These are phyloP conservation scores for Chytriomyces confervae DNA, from an alignment of 192 early-diverging fungal genomes.

Conservation along the genomic window DNA sequence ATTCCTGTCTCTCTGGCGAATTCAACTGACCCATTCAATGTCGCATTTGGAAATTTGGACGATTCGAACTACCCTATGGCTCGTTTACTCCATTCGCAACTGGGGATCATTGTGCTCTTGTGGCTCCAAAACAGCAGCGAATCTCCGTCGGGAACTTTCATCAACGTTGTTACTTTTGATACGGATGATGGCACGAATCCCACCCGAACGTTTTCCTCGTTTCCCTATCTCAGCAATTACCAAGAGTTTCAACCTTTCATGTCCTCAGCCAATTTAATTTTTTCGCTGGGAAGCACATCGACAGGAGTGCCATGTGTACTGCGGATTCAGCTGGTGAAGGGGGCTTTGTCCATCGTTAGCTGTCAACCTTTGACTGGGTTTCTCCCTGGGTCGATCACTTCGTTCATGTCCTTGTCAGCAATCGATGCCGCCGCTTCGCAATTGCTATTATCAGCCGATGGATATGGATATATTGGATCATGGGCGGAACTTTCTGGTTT, in stretches of 20 bases:
- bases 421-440: neutral
- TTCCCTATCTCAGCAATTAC: conserved; percentile 12
- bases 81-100: neutral
- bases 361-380: conserved; percentile 22
- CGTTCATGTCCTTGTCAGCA: conserved; percentile 2
- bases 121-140: neutral
- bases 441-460: conserved; percentile 6
- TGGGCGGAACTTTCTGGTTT: conserved; percentile 1
- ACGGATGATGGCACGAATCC: neutral
- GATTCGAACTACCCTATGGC: neutral
- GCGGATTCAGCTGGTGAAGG: neutral
- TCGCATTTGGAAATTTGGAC: neutral
- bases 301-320: conserved; percentile 16
- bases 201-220: neutral
- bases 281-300: conserved; percentile 5
- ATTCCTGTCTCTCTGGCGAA: neutral
- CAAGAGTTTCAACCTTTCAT: conserved; percentile 14
- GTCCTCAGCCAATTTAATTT: neutral
- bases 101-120: neutral
- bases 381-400: neutral
- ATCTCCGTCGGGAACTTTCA: conserved; percentile 5
- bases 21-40: neutral
- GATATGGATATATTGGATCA: conserved; percentile 14
- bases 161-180: conserved; percentile 11
- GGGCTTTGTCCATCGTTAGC: neutral